These are phyloP conservation scores for Astrothelium subdiscretum DNA, from an alignment of 495 filamentous ascomycete genomes.

Conservation along the genomic window DNA sequence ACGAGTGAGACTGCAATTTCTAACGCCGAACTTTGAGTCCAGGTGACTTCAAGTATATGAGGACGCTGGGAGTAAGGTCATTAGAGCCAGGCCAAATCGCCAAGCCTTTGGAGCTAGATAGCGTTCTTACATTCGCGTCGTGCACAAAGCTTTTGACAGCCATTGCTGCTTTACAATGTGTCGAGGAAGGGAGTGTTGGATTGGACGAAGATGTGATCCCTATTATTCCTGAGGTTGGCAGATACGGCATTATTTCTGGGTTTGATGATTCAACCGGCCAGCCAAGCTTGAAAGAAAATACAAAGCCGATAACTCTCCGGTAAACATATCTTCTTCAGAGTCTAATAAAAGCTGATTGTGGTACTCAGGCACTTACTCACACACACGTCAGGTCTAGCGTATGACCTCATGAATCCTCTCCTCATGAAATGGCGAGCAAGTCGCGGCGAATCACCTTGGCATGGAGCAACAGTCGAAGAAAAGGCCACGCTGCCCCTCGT, in stretches of 20 bases:
- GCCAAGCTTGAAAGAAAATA: not conserved
- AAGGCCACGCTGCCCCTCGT: slow-evolving; percentile 12
- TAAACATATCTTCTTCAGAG: not conserved
- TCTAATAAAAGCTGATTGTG: not conserved
- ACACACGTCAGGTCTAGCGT: slow-evolving; percentile 6
- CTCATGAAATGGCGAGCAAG: not conserved
- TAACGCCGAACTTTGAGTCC: not conserved
- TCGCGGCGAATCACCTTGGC: not conserved
- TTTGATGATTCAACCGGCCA: slow-evolving; percentile 2
- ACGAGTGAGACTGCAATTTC: too few relatives aligned
- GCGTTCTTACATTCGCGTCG: not conserved
- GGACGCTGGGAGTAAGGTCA: not conserved
- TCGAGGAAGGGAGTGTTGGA: slow-evolving; percentile 18
- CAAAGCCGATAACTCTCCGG: slow-evolving; percentile 6
- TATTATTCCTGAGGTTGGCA: slow-evolving; percentile 15
- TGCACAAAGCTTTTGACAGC: slow-evolving; percentile 19
- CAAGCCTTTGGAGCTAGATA: not conserved
- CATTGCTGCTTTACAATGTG: slow-evolving; percentile 19
- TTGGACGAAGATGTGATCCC: slow-evolving; percentile 16
- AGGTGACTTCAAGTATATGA: not conserved
- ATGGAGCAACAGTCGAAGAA: not conserved
- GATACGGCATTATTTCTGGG: slow-evolving; percentile 10
- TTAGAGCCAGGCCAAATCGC: not conserved
- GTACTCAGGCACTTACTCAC: slow-evolving; percentile 6
- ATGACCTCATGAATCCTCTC: slow-evolving; percentile 5